Percentiles rank a stretch among this genome's conserved stretches.
Evolutionary conservation across 2,329 filamentous ascomycete species (phyloP).

Genomic region (Diaporthe sp.): DNA sequence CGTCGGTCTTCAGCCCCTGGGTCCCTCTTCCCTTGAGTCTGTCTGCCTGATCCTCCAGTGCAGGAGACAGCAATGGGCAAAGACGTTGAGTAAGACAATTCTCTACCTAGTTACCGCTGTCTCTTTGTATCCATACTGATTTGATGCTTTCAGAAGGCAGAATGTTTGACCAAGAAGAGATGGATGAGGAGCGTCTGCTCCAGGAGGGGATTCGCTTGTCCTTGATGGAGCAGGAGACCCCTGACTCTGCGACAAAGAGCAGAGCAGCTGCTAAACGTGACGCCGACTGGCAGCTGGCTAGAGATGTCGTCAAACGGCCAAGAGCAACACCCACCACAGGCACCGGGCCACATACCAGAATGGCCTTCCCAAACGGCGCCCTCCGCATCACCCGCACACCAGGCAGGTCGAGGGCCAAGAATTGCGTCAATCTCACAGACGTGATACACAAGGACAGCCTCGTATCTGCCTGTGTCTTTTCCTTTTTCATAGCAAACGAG

Average conservation of each 20-base stretch:
- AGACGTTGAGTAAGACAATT: not conserved
- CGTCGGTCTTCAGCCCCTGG: not conserved
- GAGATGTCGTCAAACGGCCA: not conserved
- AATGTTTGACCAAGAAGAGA: not conserved
- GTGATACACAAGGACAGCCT: conserved; percentile 45
- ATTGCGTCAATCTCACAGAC: conserved; percentile 46
- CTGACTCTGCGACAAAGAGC: not conserved
- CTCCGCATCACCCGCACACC: conserved; percentile 48
- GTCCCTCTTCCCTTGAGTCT: not conserved
- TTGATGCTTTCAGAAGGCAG: not conserved
- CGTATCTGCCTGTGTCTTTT: conserved; percentile 46
- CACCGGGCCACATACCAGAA: not conserved
- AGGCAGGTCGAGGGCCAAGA: conserved; percentile 44
- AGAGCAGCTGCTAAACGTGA: not conserved
- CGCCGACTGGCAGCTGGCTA: not conserved
- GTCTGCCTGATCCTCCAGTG: no score
- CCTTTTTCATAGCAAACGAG: conserved; percentile 45
- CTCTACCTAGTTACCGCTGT: not conserved
- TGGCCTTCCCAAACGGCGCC: conserved; percentile 46
- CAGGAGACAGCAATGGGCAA: not conserved
- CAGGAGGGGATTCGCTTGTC: conserved; percentile 35
- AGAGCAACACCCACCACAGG: not conserved
- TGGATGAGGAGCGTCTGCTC: conserved; percentile 15
- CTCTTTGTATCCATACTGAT: not conserved
- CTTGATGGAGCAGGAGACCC: conserved; percentile 12